These are phyloP conservation scores for Penicillium decumbens DNA, from an alignment of 2,329 filamentous ascomycete species.

Conservation along the genomic window DNA sequence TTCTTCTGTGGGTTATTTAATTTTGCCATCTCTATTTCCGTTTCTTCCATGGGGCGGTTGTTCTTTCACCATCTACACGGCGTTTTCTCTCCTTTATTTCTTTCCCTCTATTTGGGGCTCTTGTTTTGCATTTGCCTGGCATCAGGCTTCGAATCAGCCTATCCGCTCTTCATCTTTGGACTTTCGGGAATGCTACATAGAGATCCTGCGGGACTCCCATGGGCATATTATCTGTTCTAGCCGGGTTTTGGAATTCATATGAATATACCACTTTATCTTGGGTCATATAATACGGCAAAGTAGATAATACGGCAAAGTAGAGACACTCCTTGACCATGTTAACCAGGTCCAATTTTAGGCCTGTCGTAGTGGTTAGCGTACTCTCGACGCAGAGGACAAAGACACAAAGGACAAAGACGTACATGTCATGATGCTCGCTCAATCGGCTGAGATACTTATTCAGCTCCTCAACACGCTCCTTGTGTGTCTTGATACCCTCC, in stretches of 20 bases:
- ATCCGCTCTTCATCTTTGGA: slow-evolving; percentile 9
- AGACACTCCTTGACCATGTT: slow-evolving; percentile 7
- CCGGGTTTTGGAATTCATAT: slow-evolving; percentile 4
- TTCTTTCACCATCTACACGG: slow-evolving; percentile 11
- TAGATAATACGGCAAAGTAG: slow-evolving; percentile 6
- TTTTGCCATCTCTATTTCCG: neutral
- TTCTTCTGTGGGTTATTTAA: slow-evolving; percentile 2
- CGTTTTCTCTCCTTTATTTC: slow-evolving; percentile 1
- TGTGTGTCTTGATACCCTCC: slow-evolving; percentile 92
- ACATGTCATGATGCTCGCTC: slow-evolving; percentile 98
- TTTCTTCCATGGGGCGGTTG: neutral
- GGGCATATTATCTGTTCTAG: slow-evolving; percentile 8
- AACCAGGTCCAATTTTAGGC: slow-evolving; percentile 43
- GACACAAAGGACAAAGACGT: slow-evolving; percentile 21
- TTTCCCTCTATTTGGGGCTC: slow-evolving; percentile 5
- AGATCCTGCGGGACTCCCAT: slow-evolving; percentile 18
- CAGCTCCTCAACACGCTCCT: slow-evolving; percentile 90
- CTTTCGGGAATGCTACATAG: slow-evolving; percentile 19
- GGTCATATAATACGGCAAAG: neutral
- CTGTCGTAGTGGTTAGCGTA: slow-evolving; percentile 23
- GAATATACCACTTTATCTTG: slow-evolving; percentile 6
- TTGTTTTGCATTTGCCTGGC: slow-evolving; percentile 26
- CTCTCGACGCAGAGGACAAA: neutral
- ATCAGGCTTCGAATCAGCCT: slow-evolving; percentile 23
- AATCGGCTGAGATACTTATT: slow-evolving; percentile 89